Evolutionary conservation across 441 rosid genomes (phyloP), one percentile per base, ranked within the genome.

Genomic region (Pelargonium hybrid): DNA sequence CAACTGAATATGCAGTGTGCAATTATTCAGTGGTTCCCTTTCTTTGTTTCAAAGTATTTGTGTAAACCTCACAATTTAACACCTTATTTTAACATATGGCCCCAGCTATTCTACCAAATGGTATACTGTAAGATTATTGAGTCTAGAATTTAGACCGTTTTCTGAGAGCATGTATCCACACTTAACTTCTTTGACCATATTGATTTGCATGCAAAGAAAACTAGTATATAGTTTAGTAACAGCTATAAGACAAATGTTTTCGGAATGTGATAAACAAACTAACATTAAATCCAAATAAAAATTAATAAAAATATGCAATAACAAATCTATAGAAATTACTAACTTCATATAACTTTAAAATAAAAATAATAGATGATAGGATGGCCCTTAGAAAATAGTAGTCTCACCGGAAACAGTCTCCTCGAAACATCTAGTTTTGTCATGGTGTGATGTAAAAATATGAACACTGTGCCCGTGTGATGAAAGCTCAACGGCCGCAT

Each of bases 401-500:
- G 10, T 62, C 74, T 76, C 71, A 86, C 96, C 97, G 0, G 86
- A 78, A 65, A 89, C 77, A 70, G 96, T 90, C 88, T 93, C 96
- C 83, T 93, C 98, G 78, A 93, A 91, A 78, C 96, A 93, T 66
- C 91, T 81, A 69, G 74, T 85, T 77, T 79, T 86, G 72, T 93
- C 97, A 75, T 88, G 96, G 82, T 90, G 92, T 79, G 98, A 87
- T 1, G 98, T 91, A 74, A 90, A 91, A 31, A 93, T 75, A 78
- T 87, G 93, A 76, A 91, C 96, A 48, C 83, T 78, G 67, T 91
- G 98, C 54, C 96, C 97, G 9, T 73, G 86, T 17, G 90, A 87
- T 25, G 82, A 79, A 66, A 93, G 95, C 76, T 88, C 91, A 77
- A 93, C 92, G 1, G 96, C 93, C 8, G 96, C 96, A 82, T 93